Evolutionary conservation across 805 yeast species (phyloP).

Genomic region (Torulaspora quercuum): DNA sequence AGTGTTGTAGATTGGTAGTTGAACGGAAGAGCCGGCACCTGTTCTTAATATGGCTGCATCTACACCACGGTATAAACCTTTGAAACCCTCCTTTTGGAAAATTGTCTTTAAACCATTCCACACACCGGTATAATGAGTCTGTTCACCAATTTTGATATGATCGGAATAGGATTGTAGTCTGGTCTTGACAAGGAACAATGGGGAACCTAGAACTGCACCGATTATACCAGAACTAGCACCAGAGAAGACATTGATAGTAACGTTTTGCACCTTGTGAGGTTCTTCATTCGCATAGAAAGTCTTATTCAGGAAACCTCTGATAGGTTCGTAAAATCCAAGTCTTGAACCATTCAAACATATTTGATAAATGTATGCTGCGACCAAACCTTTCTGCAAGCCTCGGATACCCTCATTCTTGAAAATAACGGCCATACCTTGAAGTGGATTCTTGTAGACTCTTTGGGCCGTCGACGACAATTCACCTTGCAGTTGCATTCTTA

Average conservation of each 20-base stretch:
- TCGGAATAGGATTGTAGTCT: slow-evolving; percentile 92
- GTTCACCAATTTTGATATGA: slow-evolving; percentile 74
- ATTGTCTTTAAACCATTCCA: slow-evolving; percentile 66
- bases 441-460: slow-evolving; percentile 71
- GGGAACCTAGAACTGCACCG: slow-evolving; percentile 89
- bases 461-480: slow-evolving; percentile 60
- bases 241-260: slow-evolving; percentile 63
- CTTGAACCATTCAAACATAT: slow-evolving; percentile 91
- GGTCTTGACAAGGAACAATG: slow-evolving; percentile 87
- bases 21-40: slow-evolving; percentile 94
- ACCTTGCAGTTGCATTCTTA: slow-evolving; percentile 95
- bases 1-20: slow-evolving; percentile 82
- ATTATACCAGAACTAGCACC: slow-evolving; percentile 84
- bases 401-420: slow-evolving; percentile 76
- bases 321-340: slow-evolving; percentile 90
- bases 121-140: slow-evolving; percentile 75
- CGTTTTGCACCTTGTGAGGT: slow-evolving; percentile 47
- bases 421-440: slow-evolving; percentile 76
- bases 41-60: slow-evolving; percentile 94
- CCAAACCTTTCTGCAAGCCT: slow-evolving; percentile 86
- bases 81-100: slow-evolving; percentile 68
- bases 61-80: slow-evolving; percentile 83
- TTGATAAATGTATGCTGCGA: slow-evolving; percentile 88
- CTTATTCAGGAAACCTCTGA: slow-evolving; percentile 56
- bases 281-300: slow-evolving; percentile 50